These are phyloP conservation scores for Ceratocystis diversiconidia DNA, from an alignment of 2,329 filamentous ascomycete genomes.

Conservation along the genomic window DNA sequence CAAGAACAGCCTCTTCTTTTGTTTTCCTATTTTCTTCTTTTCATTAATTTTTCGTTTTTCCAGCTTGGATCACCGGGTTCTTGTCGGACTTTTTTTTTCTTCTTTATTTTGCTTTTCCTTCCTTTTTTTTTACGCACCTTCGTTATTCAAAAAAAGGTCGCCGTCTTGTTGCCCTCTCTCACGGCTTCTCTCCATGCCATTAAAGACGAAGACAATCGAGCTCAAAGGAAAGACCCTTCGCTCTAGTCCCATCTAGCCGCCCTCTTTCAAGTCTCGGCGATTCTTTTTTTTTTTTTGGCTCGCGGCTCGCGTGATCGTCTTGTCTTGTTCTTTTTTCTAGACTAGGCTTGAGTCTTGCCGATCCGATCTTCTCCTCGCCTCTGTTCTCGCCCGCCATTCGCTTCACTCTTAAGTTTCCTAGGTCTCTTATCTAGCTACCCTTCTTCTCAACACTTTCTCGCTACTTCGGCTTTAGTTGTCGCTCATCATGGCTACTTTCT, in stretches of 20 bases:
- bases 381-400: background rate
- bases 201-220: background rate
- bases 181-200: background rate
- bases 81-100: background rate
- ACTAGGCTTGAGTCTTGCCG: background rate
- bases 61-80: background rate
- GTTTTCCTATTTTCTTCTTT: background rate
- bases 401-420: background rate
- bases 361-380: background rate
- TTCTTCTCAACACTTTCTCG: background rate
- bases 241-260: background rate
- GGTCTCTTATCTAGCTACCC: background rate
- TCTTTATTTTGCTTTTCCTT: background rate
- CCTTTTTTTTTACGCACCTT: background rate
- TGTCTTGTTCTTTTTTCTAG: background rate
- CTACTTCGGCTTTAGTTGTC: too few relatives aligned
- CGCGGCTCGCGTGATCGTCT: background rate
- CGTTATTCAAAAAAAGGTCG: background rate
- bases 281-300: background rate
- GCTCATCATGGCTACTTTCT: conserved; percentile 23
- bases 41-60: too few relatives aligned
- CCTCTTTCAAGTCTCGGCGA: background rate
- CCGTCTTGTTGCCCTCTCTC: background rate
- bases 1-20: background rate
- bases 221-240: background rate